Base-by-base conservation (phyloP, 306 rosid genomes). In the Corylus heterophylla region DNA sequence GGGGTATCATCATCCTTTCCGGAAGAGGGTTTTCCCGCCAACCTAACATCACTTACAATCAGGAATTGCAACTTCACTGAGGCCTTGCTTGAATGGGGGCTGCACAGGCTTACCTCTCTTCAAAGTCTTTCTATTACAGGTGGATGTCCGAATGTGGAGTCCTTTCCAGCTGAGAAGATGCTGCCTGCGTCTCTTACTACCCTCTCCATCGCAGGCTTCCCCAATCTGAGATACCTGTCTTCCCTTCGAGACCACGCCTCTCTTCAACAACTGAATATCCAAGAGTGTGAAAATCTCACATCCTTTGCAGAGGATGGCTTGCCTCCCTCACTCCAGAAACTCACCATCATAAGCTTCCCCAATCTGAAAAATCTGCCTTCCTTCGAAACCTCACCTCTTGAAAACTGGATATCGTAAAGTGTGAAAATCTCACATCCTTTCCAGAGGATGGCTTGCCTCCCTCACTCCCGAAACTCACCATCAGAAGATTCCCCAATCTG, bases 341-440 rank as follows among this genome's bases (percentile, higher is more conserved):
- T 77, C 1, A 0, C 0, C 0, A 12, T 68, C 45, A n/a, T n/a
- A n/a, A n/a, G n/a, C n/a, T n/a, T n/a, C n/a, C n/a, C n/a, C n/a
- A n/a, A n/a, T n/a, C n/a, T n/a, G n/a, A n/a, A n/a, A n/a, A n/a
- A n/a, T n/a, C n/a, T n/a, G n/a, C n/a, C n/a, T n/a, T n/a, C n/a
- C n/a, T n/a, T n/a, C n/a, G n/a, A n/a, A n/a, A n/a, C n/a, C n/a
- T n/a, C n/a, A n/a, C n/a, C n/a, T n/a, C n/a, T n/a, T n/a, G n/a
- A n/a, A n/a, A n/a, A n/a, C n/a, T n/a, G n/a, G 0, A 0, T 0
- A 0, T 0, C 22, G 0, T 0, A 22, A 0, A 22, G 22, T 22
- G 22, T 22, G 22, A 22, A 22, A 22, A 22, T 22, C 22, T 22
- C 22, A 22, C 22, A 22, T 22, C 22, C 22, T 22, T 22, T 22